Evolutionary conservation across 768 basidiomycete genomes (phyloP), one percentile per base, ranked within the genome.

Genomic region (Mycena belliarum): DNA sequence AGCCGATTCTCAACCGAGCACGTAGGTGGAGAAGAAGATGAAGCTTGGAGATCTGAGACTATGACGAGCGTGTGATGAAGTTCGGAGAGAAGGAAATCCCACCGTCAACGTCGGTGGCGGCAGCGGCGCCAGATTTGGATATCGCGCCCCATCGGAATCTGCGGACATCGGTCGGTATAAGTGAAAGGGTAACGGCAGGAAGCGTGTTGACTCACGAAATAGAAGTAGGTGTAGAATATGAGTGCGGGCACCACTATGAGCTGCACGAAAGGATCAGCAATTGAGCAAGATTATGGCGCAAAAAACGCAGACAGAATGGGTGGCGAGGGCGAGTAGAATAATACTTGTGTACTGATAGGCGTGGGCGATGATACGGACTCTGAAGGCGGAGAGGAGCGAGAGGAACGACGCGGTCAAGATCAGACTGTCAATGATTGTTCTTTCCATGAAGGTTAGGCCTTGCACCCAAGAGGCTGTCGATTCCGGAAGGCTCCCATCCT

Each of bases 1-100:
- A 53, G 32, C 42, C 52, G 42, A 53, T 53, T 53, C 52, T 53
- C 32, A 53, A 53, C 52, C 43, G 52, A 45, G 52, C 23, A 23
- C 24, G 32, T 23, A 43, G 43, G 43, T 33, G 29, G 29, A n/a
- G 21, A 49, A 37, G 48, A 18, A 49, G 14, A 21, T 33, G 46
- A 21, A 33, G n/a, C 11, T 15, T 9, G 40, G 29, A 32, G 29
- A 41, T 41, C 40, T 41, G 12, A 21, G 23, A 23, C 21, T 23
- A 21, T 2, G 28, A 33, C 33, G 9, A 47, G 46, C 29, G 33
- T 7, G 29, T 5, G 12, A 37, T 32, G 10, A 12, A 18, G 32
- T 12, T 3, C 18, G 21, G n/a, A 7, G 23, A 43, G 5, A 14
- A 16, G 18, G 8, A 11, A n/a, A 18, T 32, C 6, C 29, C 10